A percentile compares a stretch with the other conserved stretches of the same genome.
phyloP scores from a whole-genome alignment of 78 protist genomes.

The Capsaspora owczarzaki region DNA sequence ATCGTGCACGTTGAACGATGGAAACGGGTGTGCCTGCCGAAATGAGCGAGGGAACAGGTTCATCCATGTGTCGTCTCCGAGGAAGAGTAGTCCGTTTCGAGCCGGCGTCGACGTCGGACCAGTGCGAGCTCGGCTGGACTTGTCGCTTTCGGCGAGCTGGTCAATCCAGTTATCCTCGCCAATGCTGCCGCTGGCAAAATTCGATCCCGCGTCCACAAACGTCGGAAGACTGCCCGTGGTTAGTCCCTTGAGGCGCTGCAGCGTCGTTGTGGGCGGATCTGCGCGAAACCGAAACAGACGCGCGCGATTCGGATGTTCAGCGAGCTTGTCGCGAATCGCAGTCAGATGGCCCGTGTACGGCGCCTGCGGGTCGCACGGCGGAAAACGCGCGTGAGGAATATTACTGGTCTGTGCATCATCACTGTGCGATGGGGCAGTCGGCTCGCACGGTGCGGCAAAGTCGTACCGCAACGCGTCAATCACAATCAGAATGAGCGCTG shows the following conservation, averaged over 20 bases:
- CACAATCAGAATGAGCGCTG: constrained; percentile 1
- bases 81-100: constrained; percentile 32
- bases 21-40: constrained; percentile 49
- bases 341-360: neutral
- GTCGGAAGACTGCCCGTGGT: constrained; percentile 88
- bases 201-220: constrained; percentile 75
- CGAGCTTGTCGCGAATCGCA: neutral
- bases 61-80: constrained; percentile 97
- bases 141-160: constrained; percentile 32
- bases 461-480: constrained; percentile 55
- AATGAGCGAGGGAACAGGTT: constrained; percentile 57
- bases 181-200: constrained; percentile 51
- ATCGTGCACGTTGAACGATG: constrained; percentile 86
- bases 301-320: neutral
- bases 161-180: constrained; percentile 73
- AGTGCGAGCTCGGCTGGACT: too few species aligned
- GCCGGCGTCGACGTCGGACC: too few species aligned
- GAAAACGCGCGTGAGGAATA: neutral
- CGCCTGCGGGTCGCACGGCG: neutral
- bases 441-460: neutral
- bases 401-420: neutral
- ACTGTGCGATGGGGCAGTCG: neutral
- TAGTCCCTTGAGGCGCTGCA: constrained; percentile 79
- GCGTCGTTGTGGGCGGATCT: constrained; percentile 91
- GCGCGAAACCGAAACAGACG: constrained; percentile 54